Evolutionary conservation across 2,329 filamentous ascomycete genomes (phyloP).

Genomic region (Aspergillus awamori): DNA sequence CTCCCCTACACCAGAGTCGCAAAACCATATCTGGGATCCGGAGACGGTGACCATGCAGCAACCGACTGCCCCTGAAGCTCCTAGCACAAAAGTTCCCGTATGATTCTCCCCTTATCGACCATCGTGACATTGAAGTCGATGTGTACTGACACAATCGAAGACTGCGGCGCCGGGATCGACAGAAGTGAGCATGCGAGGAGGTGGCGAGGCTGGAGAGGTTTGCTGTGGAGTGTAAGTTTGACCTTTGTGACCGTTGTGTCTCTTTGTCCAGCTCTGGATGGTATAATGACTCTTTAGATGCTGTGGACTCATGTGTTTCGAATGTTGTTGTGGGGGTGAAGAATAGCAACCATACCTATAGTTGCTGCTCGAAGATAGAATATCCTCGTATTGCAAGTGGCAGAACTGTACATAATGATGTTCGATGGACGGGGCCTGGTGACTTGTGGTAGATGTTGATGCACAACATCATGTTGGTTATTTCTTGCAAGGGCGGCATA

Average conservation of each 20-base stretch:
- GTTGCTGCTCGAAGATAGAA: too few species aligned
- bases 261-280: background rate
- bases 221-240: background rate
- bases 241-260: too few species aligned
- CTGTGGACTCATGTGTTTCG: background rate
- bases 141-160: background rate
- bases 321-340: background rate
- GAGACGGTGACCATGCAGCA: background rate
- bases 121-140: background rate
- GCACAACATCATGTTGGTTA: too few species aligned
- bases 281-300: background rate
- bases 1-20: background rate
- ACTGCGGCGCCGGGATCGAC: background rate
- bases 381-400: too few species aligned
- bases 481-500: too few species aligned
- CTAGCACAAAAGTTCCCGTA: background rate
- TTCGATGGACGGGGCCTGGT: too few species aligned
- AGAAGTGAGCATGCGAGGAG: background rate
- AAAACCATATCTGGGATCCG: background rate
- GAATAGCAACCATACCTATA: background rate
- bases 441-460: too few species aligned
- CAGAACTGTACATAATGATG: too few species aligned
- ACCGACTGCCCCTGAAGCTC: background rate
- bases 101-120: background rate
- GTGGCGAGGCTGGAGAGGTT: background rate